A percentile compares a stretch with the other conserved stretches of the same genome.
phyloP scores from a whole-genome alignment of 2,329 filamentous ascomycete species.

The Penicillium sp. region DNA sequence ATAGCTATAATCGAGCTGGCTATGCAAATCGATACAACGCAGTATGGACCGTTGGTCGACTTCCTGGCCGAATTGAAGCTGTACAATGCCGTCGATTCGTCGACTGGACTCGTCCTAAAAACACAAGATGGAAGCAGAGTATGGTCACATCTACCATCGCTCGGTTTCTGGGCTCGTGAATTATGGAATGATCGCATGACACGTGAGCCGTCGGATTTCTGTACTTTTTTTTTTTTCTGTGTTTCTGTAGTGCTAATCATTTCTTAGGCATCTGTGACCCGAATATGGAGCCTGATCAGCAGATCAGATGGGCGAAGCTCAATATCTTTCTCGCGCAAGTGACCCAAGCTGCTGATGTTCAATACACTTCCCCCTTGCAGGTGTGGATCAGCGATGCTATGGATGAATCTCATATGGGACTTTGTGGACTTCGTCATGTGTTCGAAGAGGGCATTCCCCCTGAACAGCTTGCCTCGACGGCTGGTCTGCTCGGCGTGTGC shows the following conservation, averaged over 20 bases:
- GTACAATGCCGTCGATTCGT: slow-evolving; percentile 4
- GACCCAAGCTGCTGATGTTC: background rate
- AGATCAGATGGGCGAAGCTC: slow-evolving; percentile 1
- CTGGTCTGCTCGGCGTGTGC: background rate
- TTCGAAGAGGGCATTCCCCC: background rate
- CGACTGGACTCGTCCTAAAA: background rate
- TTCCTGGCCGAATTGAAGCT: slow-evolving; percentile 1
- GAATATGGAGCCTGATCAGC: background rate
- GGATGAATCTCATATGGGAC: background rate
- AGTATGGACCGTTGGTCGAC: background rate
- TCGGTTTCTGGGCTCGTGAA: background rate
- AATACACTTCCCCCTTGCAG: background rate
- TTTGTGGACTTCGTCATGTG: background rate
- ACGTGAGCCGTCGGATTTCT: background rate
- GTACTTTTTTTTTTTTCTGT: background rate
- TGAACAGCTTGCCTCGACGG: background rate
- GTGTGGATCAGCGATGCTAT: slow-evolving; percentile 1
- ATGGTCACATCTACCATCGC: slow-evolving; percentile 3
- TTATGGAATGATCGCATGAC: background rate
- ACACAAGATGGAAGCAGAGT: slow-evolving; percentile 3
- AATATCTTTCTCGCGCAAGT: slow-evolving; percentile 3
- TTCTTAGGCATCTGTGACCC: background rate
- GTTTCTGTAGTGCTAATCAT: background rate
- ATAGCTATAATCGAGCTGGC: background rate
- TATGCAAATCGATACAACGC: background rate